Evolutionary conservation across 345 rosid genomes (phyloP).

Genomic region (Brassica rapa): DNA sequence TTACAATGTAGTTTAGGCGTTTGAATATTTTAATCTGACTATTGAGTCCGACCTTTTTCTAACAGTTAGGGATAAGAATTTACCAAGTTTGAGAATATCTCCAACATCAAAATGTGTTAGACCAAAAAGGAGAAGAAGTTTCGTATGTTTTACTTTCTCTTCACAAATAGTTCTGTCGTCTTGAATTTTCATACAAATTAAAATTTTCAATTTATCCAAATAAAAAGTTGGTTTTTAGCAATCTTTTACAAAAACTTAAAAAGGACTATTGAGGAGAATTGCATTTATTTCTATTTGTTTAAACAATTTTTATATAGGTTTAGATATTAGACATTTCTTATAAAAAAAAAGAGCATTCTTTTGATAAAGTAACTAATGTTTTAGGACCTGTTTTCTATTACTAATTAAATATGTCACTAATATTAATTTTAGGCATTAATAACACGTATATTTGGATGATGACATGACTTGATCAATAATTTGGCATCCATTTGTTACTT

Average conservation of each 20-base stretch:
- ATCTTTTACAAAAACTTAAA: not conserved
- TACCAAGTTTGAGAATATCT: not conserved
- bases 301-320: not conserved
- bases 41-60: constrained; percentile 25
- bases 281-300: not conserved
- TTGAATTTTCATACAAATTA: not conserved
- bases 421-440: not conserved
- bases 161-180: not conserved
- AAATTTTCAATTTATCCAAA: not conserved
- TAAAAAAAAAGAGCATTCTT: not conserved
- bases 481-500: not conserved
- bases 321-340: not conserved
- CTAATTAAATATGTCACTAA: not conserved
- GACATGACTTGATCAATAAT: not conserved
- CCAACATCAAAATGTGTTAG: not conserved
- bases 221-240: not conserved
- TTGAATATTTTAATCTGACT: constrained; percentile 7
- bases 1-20: constrained; percentile 17
- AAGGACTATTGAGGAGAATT: too few species aligned
- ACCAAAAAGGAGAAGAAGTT: not conserved
- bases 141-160: not conserved
- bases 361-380: not conserved
- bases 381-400: not conserved
- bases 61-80: not conserved
- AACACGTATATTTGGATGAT: not conserved